Conservation (phyloP, 331 rosid genomes). For the Stylosanthes scabra region DNA sequence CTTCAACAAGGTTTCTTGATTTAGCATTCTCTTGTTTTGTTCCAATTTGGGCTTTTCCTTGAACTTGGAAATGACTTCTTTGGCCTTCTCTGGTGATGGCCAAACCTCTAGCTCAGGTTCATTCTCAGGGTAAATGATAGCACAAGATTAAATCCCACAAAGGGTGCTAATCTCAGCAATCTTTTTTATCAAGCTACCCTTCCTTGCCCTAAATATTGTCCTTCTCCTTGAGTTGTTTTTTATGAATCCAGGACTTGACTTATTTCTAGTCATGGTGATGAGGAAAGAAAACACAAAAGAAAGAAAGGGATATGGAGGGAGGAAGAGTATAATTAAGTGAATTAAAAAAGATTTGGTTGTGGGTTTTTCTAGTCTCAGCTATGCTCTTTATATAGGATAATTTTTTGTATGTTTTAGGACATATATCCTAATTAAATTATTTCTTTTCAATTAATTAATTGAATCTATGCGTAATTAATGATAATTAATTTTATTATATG, state of each 20-base stretch:
- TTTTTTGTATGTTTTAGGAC: neutral
- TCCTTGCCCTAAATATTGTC: conserved; percentile 57
- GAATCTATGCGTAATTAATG: neutral
- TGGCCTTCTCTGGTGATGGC: conserved; percentile 47
- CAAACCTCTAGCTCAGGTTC: conserved; percentile 52
- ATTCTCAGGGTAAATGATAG: conserved; percentile 52
- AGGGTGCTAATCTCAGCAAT: conserved; percentile 61
- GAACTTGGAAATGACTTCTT: conserved; percentile 44
- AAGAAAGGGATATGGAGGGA: neutral
- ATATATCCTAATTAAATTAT: neutral
- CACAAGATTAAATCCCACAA: conserved; percentile 69
- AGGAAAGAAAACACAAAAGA: neutral
- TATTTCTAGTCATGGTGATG: conserved; percentile 57
- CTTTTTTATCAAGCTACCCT: conserved; percentile 65
- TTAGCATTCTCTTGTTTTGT: conserved; percentile 58
- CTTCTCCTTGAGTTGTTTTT: conserved; percentile 50
- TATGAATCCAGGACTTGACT: conserved; percentile 57
- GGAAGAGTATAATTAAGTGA: no score
- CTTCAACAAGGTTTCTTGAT: conserved; percentile 57
- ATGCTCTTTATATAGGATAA: conserved; percentile 1
- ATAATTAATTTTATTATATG: neutral
- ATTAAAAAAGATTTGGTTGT: neutral
- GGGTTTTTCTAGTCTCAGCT: neutral
- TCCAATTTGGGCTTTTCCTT: conserved; percentile 56
- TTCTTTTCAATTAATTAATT: neutral